Base-by-base conservation (phyloP, 177 flowering plant genomes). In the Vitis hybrid region DNA sequence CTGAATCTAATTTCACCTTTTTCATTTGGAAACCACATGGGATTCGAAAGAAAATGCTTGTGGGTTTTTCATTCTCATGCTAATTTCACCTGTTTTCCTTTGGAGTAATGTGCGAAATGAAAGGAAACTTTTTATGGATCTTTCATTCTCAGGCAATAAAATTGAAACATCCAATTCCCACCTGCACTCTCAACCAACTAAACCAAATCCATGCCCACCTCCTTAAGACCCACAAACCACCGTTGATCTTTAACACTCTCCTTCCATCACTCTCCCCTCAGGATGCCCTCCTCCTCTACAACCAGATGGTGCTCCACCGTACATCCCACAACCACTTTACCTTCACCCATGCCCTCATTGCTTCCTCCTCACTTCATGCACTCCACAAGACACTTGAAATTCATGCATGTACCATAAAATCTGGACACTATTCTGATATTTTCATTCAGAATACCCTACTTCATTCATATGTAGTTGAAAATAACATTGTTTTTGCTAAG, bases 241-340 rank as follows among this genome's bases (percentile, higher is more conserved):
- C 80, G 68, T 56, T 71, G 15, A 51, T 49, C 64, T 54, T 82
- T 39, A 82, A 82, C 72, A 57, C 74, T 15, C 32, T 80, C 7
- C 69, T 82, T 14, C 58, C 60, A 34, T 13, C 68, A 17, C 30
- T 83, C 62, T 26, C 70, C 65, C 80, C 81, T n/a, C 74, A 74
- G 55, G 65, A 74, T 70, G 82, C 77, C 19, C 10, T 83, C 26
- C 45, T 58, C 30, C 72, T 83, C 59, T 83, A 79, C 69, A 79
- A 81, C 67, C 75, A 76, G 68, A 83, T 79, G 80, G 62, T 79
- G 57, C 69, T 56, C 45, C 61, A 68, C 50, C 70, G 74, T 63
- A 49, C 72, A 39, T 69, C 80, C 18, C 77, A 83, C 50, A 74
- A 83, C 59, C 82, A 83, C 45, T 79, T 72, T 80, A 81, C 82